Conservation (phyloP, 2,329 filamentous ascomycete species). For the Bipolaris victoriae region DNA sequence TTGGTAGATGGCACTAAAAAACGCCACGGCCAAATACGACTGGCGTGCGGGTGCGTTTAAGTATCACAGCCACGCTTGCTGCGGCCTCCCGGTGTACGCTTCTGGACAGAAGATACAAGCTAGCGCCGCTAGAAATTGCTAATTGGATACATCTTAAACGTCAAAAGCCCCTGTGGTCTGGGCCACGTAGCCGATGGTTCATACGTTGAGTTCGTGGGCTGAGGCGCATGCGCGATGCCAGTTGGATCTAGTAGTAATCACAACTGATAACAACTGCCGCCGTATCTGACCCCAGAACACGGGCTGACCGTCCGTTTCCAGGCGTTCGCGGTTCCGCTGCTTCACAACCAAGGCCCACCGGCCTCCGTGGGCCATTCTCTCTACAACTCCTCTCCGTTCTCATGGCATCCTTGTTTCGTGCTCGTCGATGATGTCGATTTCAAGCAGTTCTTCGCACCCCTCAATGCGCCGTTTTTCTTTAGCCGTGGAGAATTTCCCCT, state of each 20-base stretch:
- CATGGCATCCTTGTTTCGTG: conserved; percentile 4
- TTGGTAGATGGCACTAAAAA: background rate
- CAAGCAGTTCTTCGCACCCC: conserved; percentile 5
- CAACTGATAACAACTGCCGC: conserved; percentile 9
- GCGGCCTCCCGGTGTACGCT: conserved; percentile 3
- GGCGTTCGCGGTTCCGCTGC: background rate
- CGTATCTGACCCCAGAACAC: background rate
- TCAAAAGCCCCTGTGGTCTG: background rate
- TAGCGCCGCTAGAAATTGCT: background rate
- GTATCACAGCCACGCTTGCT: conserved; percentile 9
- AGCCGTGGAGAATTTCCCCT: conserved; percentile 6
- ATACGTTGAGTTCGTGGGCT: background rate
- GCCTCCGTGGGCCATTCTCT: background rate
- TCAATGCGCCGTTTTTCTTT: conserved; percentile 10
- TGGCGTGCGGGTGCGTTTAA: background rate
- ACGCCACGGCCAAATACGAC: conserved; percentile 4
- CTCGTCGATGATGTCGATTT: conserved; percentile 12
- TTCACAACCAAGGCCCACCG: conserved; percentile 4
- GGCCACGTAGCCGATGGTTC: background rate
- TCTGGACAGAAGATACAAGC: conserved; percentile 1
- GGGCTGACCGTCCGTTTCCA: conserved; percentile 4
- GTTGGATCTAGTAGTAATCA: background rate
- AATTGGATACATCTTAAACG: conserved; percentile 1
- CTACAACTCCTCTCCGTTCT: background rate
- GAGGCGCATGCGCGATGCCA: conserved; percentile 3